Evolutionary conservation across 2,329 filamentous ascomycete species (phyloP).

Genomic region (Colletotrichum noveboracense): DNA sequence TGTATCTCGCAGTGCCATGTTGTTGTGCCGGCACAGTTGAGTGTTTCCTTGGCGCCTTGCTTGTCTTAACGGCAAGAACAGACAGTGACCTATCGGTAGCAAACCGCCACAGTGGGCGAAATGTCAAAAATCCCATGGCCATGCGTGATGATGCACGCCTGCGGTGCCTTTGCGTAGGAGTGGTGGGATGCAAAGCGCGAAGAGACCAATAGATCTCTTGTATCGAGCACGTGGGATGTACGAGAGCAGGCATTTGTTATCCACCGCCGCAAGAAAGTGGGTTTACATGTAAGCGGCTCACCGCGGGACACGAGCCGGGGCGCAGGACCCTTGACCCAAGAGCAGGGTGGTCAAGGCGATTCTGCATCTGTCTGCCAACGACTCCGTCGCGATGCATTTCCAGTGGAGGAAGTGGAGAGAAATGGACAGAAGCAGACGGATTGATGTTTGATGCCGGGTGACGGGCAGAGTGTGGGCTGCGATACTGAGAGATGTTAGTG

Average conservation of each 20-base stretch:
- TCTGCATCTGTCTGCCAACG: background rate
- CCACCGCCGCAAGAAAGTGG: background rate
- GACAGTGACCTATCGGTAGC: conserved; percentile 6
- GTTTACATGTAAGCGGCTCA: conserved; percentile 1
- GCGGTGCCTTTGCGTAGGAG: background rate
- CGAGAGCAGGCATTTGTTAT: conserved; percentile 9
- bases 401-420: background rate
- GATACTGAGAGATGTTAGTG: background rate
- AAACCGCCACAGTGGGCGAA: background rate
- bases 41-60: background rate
- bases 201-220: conserved; percentile 3
- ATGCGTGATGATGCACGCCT: conserved; percentile 2
- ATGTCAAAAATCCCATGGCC: background rate
- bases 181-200: background rate
- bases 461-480: background rate
- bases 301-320: background rate
- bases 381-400: conserved; percentile 1
- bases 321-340: conserved; percentile 2
- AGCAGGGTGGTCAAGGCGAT: conserved; percentile 2
- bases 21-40: background rate
- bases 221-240: conserved; percentile 12
- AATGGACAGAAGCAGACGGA: background rate
- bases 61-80: background rate
- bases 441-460: background rate
- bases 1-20: background rate